These are phyloP conservation scores for Irpex rosettiformis DNA, from an alignment of 1,284 basidiomycete genomes.

Conservation along the genomic window DNA sequence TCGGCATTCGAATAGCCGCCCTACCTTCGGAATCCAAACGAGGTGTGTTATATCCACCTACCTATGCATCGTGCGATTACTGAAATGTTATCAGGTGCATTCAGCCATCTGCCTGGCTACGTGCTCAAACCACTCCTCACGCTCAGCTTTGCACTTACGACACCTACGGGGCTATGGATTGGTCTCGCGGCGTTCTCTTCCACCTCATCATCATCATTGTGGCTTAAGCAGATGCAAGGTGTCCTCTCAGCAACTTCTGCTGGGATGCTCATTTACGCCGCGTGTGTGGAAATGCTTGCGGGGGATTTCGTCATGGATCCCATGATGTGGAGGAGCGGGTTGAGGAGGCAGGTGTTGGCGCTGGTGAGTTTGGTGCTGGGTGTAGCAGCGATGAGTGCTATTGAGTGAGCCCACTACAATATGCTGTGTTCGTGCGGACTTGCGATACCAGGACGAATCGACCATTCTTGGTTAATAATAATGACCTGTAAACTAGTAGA, in stretches of 20 bases:
- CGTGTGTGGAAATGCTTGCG: slow-evolving; percentile 77
- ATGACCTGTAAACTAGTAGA: too few relatives aligned
- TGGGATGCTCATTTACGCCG: slow-evolving; percentile 75
- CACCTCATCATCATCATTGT: slow-evolving; percentile 32
- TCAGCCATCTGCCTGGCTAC: slow-evolving; percentile 15
- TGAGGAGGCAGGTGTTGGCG: slow-evolving; percentile 48
- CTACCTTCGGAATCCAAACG: slow-evolving; percentile 41
- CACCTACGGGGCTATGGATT: slow-evolving; percentile 60
- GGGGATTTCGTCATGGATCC: slow-evolving; percentile 73
- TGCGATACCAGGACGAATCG: too few relatives aligned
- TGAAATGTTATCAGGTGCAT: not conserved
- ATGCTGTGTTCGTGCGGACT: not conserved
- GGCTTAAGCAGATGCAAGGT: slow-evolving; percentile 53
- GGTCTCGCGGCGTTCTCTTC: slow-evolving; percentile 31
- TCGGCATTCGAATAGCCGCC: slow-evolving; percentile 72
- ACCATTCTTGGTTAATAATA: too few relatives aligned
- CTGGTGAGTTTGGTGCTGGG: slow-evolving; percentile 53
- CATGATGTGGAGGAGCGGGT: slow-evolving; percentile 38
- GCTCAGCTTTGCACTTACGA: slow-evolving; percentile 66
- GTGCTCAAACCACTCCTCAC: slow-evolving; percentile 53
- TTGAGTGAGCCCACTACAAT: not conserved
- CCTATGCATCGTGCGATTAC: slow-evolving; percentile 11
- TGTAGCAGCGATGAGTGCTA: slow-evolving; percentile 44
- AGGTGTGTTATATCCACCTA: slow-evolving; percentile 20
- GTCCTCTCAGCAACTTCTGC: slow-evolving; percentile 74